Percentiles rank a stretch among this genome's conserved stretches.
phyloP scores from a whole-genome alignment of 2,329 filamentous ascomycete genomes.

The Phaeomoniella chlamydospora region DNA sequence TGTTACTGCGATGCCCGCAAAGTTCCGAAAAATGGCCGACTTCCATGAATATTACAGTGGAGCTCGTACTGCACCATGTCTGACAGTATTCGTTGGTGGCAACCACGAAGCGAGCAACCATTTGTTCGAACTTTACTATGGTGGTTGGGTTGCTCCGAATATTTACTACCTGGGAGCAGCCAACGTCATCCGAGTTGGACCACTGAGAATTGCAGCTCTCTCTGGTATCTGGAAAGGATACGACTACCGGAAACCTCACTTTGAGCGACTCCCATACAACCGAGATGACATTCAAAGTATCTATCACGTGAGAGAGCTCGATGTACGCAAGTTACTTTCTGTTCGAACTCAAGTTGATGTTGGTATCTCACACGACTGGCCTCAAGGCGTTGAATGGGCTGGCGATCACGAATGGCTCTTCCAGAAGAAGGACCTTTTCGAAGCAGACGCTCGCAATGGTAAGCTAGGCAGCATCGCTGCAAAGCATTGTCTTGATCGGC shows the following conservation, averaged over 20 bases:
- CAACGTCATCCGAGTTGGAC: slow-evolving; percentile 72
- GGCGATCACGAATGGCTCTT: slow-evolving; percentile 60
- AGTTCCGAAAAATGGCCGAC: slow-evolving; percentile 78
- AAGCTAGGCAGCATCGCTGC: slow-evolving; percentile 70
- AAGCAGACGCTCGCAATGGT: slow-evolving; percentile 59
- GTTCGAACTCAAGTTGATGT: slow-evolving; percentile 80
- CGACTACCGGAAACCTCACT: slow-evolving; percentile 72
- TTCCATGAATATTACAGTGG: slow-evolving; percentile 93
- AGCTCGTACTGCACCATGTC: slow-evolving; percentile 58
- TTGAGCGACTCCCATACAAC: slow-evolving; percentile 76
- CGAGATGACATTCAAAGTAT: slow-evolving; percentile 62
- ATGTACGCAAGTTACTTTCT: slow-evolving; percentile 78
- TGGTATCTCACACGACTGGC: slow-evolving; percentile 93
- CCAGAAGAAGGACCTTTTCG: slow-evolving; percentile 58
- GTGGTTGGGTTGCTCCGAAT: slow-evolving; percentile 90
- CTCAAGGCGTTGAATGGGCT: slow-evolving; percentile 62
- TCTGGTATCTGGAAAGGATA: slow-evolving; percentile 92
- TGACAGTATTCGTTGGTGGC: slow-evolving; percentile 84
- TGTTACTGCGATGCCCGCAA: slow-evolving; percentile 76
- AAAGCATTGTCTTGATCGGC: slow-evolving; percentile 60
- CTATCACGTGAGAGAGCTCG: slow-evolving; percentile 81
- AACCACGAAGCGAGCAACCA: slow-evolving; percentile 93
- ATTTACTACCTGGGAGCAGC: slow-evolving; percentile 96
- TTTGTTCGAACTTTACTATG: slow-evolving; percentile 85
- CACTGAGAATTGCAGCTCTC: slow-evolving; percentile 74